phyloP scores from a whole-genome alignment of 257 asterid genomes.

The Linaria vulgaris region DNA sequence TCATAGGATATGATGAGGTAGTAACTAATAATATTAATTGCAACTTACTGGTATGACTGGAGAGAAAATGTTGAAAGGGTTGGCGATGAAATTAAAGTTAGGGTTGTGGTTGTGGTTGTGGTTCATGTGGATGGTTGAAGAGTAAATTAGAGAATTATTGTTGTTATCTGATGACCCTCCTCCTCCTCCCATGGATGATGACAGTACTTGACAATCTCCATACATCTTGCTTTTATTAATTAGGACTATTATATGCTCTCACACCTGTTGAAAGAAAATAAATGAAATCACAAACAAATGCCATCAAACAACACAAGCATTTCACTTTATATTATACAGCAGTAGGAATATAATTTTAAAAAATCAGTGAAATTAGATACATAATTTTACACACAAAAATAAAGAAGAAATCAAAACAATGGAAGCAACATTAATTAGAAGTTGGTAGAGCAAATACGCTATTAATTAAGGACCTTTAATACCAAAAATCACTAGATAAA shows the following conservation, averaged over 20 bases:
- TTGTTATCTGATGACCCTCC: slow-evolving; percentile 23
- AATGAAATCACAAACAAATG: background rate
- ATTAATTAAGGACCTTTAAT: too few relatives aligned
- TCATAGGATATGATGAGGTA: background rate
- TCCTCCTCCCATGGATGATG: slow-evolving; percentile 56
- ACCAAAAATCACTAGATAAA: too few relatives aligned
- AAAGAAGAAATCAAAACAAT: too few relatives aligned
- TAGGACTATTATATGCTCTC: too few relatives aligned
- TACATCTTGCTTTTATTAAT: slow-evolving; percentile 60
- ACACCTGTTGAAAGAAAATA: slow-evolving; percentile 2
- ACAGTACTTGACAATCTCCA: slow-evolving; percentile 88
- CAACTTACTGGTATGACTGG: slow-evolving; percentile 68
- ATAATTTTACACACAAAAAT: too few relatives aligned
- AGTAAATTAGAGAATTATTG: slow-evolving; percentile 34
- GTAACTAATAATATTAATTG: too few relatives aligned
- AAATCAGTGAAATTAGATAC: too few relatives aligned
- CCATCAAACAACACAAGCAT: background rate
- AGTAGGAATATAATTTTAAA: too few relatives aligned
- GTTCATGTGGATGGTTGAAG: slow-evolving; percentile 51
- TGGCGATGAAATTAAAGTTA: slow-evolving; percentile 69
- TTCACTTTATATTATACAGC: too few relatives aligned
- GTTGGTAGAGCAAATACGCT: too few relatives aligned
- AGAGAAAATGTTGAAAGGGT: slow-evolving; percentile 86
- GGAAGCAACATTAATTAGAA: too few relatives aligned
- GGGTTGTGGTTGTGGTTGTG: slow-evolving; percentile 74